Base-by-base conservation (phyloP, 2,329 filamentous ascomycete genomes). In the Gaeumannomyces tritici region DNA sequence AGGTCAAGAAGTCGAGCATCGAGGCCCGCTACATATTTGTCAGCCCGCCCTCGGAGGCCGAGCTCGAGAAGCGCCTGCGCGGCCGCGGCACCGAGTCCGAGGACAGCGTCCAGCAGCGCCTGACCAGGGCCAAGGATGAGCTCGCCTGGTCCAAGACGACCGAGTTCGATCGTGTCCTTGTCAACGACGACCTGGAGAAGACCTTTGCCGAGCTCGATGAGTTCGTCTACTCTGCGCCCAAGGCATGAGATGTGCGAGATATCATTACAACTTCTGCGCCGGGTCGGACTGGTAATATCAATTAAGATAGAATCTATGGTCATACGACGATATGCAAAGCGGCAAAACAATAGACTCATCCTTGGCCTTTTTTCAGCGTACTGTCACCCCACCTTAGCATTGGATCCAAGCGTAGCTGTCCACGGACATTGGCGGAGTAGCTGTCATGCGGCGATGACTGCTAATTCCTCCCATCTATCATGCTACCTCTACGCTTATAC, bases 11-110 rank as follows among this genome's bases (percentile, higher is more conserved):
- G 65, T 89, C 88, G 60, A 81, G 81, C 68, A 83, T 93, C 65
- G 82, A 87, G 63, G 90, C 91, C 9, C 86, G 90, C 62, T 96
- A 91, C 77, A 77, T 96, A 67, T 96, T 96, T 75, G 83, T 97
- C 65, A 85, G 89, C 47, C 93, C 93, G 15, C 93, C 93, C 0
- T 89, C 84, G 4, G 76, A 89, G 67, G 85, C 89, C 69, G 82
- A 86, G 60, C 80, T 97, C 51, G 92, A 96, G 78, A 73, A 83
- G 70, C 82, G 91, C 55, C 79, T 96, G 61, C 82, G 90, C 57
- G 89, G 88, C 42, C 82, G 91, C 63, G 88, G 86, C 11, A 93
- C 90, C n/a, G 91, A 95, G 74, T 84, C 80, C 61, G 90, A 93
- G 74, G 87, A 88, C 60, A 85, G 81, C 59, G 79, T 96, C 62